phyloP scores from a whole-genome alignment of 345 rosid genomes.

The Reutealis trisperma region DNA sequence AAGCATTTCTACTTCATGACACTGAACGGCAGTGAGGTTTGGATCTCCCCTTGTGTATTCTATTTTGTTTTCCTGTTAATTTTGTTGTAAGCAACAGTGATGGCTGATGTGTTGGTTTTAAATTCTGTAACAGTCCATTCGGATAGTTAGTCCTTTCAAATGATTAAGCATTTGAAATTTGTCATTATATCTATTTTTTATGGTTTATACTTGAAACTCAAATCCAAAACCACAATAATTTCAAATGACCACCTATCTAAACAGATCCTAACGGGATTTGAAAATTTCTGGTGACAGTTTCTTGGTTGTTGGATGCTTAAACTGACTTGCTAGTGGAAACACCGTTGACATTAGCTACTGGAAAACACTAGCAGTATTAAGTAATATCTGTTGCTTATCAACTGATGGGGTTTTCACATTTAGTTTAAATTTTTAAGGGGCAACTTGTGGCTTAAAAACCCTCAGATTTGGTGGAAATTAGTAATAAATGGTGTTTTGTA shows the following conservation, averaged over 20 bases:
- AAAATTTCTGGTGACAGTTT: slow-evolving; percentile 2
- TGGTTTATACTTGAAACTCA: too few relatives aligned
- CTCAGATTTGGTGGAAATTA: not conserved
- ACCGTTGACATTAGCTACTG: not conserved
- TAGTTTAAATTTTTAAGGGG: not conserved
- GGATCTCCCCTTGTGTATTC: slow-evolving; percentile 20
- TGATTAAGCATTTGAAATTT: too few relatives aligned
- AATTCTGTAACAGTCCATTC: too few relatives aligned
- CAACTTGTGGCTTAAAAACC: not conserved
- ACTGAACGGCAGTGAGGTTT: slow-evolving; percentile 92
- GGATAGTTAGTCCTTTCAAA: too few relatives aligned
- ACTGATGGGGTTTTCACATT: not conserved
- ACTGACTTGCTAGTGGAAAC: not conserved
- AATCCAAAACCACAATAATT: too few relatives aligned
- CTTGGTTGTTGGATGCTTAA: not conserved
- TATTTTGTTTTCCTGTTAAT: not conserved
- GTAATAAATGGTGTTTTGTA: not conserved
- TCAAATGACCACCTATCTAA: too few relatives aligned
- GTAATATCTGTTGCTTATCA: not conserved
- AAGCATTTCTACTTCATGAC: slow-evolving; percentile 99
- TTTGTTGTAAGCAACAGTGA: not conserved
- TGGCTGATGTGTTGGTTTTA: not conserved
- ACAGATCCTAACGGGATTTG: not conserved
- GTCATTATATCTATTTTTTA: too few relatives aligned
- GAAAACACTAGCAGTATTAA: not conserved